Base-by-base conservation (phyloP, 2,329 filamentous ascomycete species). In the Colletotrichum kahawae region DNA sequence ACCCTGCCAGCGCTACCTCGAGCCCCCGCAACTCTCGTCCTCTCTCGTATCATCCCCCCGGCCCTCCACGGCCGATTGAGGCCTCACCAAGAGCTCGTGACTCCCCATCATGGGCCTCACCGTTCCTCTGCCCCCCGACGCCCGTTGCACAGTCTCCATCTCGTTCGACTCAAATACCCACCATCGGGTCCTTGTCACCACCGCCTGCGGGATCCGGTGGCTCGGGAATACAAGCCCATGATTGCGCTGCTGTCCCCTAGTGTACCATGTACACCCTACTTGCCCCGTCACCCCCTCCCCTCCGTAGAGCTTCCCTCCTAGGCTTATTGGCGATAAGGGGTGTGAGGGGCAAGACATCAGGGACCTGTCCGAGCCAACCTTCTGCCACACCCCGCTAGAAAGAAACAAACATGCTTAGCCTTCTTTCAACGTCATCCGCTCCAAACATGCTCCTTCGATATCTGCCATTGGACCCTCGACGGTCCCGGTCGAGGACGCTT, bases 391-490 rank as follows among this genome's bases (percentile, higher is more conserved):
- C 67, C 31, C 64, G 31, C 51, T 57, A 33, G 36, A 31, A 71
- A 54, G 33, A 72, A 74, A 67, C 60, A 48, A 60, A 70, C 70
- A 76, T 51, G 31, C 12, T 31, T 65, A 36, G 74, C 74, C 70
- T 74, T 76, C 59, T 74, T 74, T 74, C 70, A 76, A 76, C 74
- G 70, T 76, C 59, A 74, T 62, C 31, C 48, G 57, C 63, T 51
- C 24, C n/a, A 27, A 16, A 48, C 16, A 33, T 33, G 8, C 27
- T 14, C 33, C 38, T 31, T 14, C 6, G 7, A 7, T 21, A 36
- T 12, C 2, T 21, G n/a, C 27, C 60, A 67, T 74, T 66, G 38
- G 62, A 69, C 43, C 33, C 34, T 56, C 63, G 36, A 57, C 18
- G 67, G 33, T 43, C 24, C 34, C 34, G 21, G n/a, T 4, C 38